Conservation (phyloP, 2,329 filamentous ascomycete species). For the Trichoderma koningiopsis region DNA sequence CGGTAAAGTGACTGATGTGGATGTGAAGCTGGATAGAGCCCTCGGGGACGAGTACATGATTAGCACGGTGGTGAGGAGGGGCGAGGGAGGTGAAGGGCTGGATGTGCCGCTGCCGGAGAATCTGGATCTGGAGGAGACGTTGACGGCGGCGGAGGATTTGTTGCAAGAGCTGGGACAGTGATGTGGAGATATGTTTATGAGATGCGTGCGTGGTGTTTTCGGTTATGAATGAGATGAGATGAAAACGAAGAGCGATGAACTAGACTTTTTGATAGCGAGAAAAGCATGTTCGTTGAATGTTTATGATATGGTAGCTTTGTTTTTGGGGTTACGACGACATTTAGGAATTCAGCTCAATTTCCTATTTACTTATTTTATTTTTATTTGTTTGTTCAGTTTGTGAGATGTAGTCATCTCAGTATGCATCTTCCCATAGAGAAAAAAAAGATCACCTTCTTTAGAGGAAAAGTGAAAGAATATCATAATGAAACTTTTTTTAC, state of each 20-base stretch:
- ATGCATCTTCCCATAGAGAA: neutral
- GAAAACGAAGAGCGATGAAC: neutral
- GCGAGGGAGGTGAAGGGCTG: slow-evolving; percentile 40
- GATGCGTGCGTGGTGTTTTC: neutral
- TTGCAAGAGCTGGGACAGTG: neutral
- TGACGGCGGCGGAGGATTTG: slow-evolving; percentile 47
- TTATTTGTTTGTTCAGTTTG: neutral
- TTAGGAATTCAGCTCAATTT: too few species aligned
- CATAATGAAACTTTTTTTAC: too few species aligned
- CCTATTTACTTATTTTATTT: neutral
- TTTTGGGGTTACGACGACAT: neutral
- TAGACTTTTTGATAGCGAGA: neutral
- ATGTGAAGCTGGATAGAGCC: slow-evolving; percentile 42
- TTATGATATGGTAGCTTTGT: neutral
- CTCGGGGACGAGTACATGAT: slow-evolving; percentile 58
- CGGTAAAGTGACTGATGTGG: slow-evolving; percentile 38
- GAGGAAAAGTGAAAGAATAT: neutral
- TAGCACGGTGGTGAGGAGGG: slow-evolving; percentile 52
- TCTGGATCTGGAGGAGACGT: slow-evolving; percentile 49
- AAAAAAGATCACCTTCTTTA: neutral
- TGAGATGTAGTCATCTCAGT: too few species aligned
- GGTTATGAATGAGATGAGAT: neutral
- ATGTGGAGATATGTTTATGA: neutral
- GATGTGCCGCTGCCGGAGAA: slow-evolving; percentile 46
- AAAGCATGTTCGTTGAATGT: neutral